These are phyloP conservation scores for Colletotrichum tabaci DNA, from an alignment of 2,329 filamentous ascomycete genomes.

Conservation along the genomic window DNA sequence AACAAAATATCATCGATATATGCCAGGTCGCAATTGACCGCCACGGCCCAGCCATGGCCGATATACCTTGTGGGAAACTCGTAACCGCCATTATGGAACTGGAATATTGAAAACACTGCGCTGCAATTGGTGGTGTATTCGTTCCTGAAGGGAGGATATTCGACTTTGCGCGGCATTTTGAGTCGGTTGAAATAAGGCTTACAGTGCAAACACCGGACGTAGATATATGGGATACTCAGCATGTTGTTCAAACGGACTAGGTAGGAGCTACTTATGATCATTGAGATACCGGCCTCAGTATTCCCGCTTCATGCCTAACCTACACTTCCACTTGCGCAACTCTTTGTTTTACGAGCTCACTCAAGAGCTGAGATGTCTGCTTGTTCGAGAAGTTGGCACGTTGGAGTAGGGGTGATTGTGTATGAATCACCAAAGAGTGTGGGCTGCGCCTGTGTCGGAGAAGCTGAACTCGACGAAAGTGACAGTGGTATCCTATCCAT, in stretches of 20 bases:
- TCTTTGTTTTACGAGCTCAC: neutral
- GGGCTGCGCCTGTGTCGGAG: neutral
- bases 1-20: constrained; percentile 2
- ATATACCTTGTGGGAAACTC: constrained; percentile 26
- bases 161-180: neutral
- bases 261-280: neutral
- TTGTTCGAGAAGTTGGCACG: neutral
- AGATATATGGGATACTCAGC: neutral
- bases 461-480: neutral
- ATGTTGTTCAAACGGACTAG: neutral
- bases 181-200: too few species aligned
- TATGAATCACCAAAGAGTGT: neutral
- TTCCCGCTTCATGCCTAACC: neutral
- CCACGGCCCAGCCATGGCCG: constrained; percentile 3
- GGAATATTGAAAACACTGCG: neutral
- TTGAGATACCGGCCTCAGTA: neutral
- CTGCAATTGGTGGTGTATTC: too few species aligned
- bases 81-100: constrained; percentile 10
- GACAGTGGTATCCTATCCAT: neutral
- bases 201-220: neutral
- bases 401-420: neutral
- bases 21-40: constrained; percentile 19
- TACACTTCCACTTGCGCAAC: neutral
- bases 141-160: neutral
- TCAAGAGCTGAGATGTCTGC: neutral